A percentile compares a stretch with the other conserved stretches of the same genome.
Conservation (phyloP, 2,329 filamentous ascomycete species). For the Dactylellina leptospora region DNA sequence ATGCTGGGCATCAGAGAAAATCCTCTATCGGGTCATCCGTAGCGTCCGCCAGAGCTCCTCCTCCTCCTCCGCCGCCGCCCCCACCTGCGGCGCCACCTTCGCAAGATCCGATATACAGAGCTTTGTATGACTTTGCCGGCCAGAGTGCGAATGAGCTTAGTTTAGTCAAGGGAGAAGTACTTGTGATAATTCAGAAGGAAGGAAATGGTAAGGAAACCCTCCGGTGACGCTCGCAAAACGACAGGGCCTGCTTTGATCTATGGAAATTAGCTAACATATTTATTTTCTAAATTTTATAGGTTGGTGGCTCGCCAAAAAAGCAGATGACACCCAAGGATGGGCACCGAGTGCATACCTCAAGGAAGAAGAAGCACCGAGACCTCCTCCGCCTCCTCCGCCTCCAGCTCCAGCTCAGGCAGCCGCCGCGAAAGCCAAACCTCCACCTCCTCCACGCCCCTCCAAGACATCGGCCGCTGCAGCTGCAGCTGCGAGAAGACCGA, state of each 20-base stretch:
- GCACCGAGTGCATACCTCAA: slow-evolving; percentile 94
- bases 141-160: slow-evolving; percentile 82
- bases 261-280: slow-evolving; percentile 59
- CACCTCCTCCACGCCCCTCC: slow-evolving; percentile 78
- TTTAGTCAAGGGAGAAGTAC: slow-evolving; percentile 78
- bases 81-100: slow-evolving; percentile 71
- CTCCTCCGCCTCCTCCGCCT: slow-evolving; percentile 71
- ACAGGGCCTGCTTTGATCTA: neutral
- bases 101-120: slow-evolving; percentile 82
- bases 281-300: slow-evolving; percentile 65
- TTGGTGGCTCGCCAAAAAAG: slow-evolving; percentile 92
- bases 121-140: slow-evolving; percentile 88
- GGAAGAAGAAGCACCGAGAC: slow-evolving; percentile 71
- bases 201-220: slow-evolving; percentile 76
- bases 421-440: slow-evolving; percentile 69
- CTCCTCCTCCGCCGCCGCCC: slow-evolving; percentile 67
- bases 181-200: slow-evolving; percentile 93
- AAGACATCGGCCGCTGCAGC: slow-evolving; percentile 72
- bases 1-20: slow-evolving; percentile 30
- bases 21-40: slow-evolving; percentile 32
- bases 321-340: slow-evolving; percentile 77
- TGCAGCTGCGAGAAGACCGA: slow-evolving; percentile 60
- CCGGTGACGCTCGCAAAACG: neutral
- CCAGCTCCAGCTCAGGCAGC: slow-evolving; percentile 64
- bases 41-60: slow-evolving; percentile 63